phyloP scores from a whole-genome alignment of 768 basidiomycete genomes.

The Naganishia randhawae region DNA sequence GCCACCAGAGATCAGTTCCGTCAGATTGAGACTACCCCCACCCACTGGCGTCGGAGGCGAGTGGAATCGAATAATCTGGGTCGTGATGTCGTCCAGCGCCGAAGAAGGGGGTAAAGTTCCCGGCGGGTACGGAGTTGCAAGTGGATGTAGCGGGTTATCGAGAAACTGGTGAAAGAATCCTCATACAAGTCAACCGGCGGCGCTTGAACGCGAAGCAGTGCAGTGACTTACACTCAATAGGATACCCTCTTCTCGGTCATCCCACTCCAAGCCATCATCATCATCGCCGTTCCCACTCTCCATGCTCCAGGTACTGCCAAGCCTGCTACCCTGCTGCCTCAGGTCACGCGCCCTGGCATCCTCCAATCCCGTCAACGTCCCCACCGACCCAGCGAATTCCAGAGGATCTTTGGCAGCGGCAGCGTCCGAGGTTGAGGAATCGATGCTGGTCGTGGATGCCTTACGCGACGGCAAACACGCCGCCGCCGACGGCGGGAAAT shows the following conservation, averaged over 20 bases:
- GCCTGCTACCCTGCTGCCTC: slow-evolving; percentile 1
- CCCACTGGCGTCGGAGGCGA: slow-evolving; percentile 9
- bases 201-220: neutral
- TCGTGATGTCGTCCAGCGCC: slow-evolving; percentile 46
- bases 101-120: slow-evolving; percentile 42
- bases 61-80: slow-evolving; percentile 42
- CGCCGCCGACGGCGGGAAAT: neutral
- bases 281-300: neutral
- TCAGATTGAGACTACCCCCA: neutral
- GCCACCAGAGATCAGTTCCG: neutral
- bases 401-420: neutral
- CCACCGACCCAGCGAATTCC: neutral
- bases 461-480: too few relatives aligned
- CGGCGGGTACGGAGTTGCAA: slow-evolving; percentile 44
- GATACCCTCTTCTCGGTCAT: slow-evolving; percentile 38
- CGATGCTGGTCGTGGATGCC: neutral
- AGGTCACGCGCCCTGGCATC: neutral
- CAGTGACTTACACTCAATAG: slow-evolving; percentile 28
- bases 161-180: slow-evolving; percentile 33
- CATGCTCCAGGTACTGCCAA: neutral
- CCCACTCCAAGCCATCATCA: slow-evolving; percentile 31
- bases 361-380: neutral
- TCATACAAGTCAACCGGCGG: neutral
- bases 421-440: neutral
- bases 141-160: slow-evolving; percentile 42